Base-by-base conservation (phyloP, 2,329 filamentous ascomycete species). In the Teratosphaeria pseudoeucalypti region DNA sequence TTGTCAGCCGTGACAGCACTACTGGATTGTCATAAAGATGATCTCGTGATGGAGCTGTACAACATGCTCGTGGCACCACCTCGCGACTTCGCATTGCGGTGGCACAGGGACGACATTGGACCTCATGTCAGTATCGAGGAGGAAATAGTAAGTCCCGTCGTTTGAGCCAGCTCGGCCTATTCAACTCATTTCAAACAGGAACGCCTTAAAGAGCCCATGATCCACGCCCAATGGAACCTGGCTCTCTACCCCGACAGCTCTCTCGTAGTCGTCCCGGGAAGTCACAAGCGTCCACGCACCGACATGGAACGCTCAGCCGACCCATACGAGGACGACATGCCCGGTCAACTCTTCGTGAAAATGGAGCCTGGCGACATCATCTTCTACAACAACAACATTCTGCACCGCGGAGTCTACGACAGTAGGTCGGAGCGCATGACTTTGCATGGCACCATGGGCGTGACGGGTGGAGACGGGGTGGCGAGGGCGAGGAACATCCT, bases 311-410 rank as follows among this genome's bases (percentile, higher is more conserved):
- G 89, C 12, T 73, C 68, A 6, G 89, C 89, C 0, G 83, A 79
- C 23, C 85, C 87, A 0, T 88, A 84, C 67, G 86, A 86, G 65
- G 69, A 75, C 2, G 68, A 76, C 1, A 66, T 94, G 65, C 84
- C 85, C 0, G 83, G 77, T 0, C 85, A 91, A 76, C 69, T 86
- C 14, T 74, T 82, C 3, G 89, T 95, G 16, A 70, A 77, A 69
- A 77, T 95, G 62, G 76, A 82, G 63, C 81, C 89, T 0, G 90
- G 90, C 0, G 90, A 95, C 73, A 84, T 88, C 16, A 88, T 88
- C 52, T 95, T 95, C 68, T 95, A 95, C 71, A 85, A 95, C 73
- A 95, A 92, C 70, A 95, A 95, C 72, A 95, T 95, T 64, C 72
- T 95, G 63, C 88, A 90, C 68, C 77, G 87, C 3, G 88, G 87